Percentiles rank a stretch among this genome's conserved stretches.
Evolutionary conservation across 805 yeast genomes (phyloP).

Genomic region (Wickerhamiella lipophila): DNA sequence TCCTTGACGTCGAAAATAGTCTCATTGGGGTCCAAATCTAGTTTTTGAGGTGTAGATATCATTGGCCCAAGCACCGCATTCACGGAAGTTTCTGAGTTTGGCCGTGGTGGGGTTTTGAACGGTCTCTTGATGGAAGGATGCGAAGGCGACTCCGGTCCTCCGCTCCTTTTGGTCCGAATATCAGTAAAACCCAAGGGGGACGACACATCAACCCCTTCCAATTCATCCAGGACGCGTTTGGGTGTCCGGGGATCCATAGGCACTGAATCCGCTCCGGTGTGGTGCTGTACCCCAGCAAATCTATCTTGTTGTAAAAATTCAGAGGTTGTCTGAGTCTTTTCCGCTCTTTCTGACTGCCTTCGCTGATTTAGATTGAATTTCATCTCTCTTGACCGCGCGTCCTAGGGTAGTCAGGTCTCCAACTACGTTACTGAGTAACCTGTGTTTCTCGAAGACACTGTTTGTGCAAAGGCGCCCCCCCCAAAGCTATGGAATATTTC

Average conservation of each 20-base stretch:
- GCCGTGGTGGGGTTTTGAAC: neutral
- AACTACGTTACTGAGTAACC: neutral
- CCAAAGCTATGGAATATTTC: constrained; percentile 47
- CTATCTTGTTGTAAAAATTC: neutral
- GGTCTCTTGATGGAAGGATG: neutral
- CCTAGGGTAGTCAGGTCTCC: neutral
- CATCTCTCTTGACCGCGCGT: neutral
- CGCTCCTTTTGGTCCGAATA: neutral
- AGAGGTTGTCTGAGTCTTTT: neutral
- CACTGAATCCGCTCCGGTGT: neutral
- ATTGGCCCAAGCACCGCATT: neutral
- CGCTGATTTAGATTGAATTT: neutral
- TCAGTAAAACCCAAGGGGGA: neutral
- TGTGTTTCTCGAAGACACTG: no score
- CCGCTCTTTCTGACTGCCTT: neutral
- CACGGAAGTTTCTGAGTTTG: no score
- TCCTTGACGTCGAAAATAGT: neutral
- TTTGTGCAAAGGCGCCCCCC: neutral
- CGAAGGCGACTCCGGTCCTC: neutral
- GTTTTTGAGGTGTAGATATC: neutral
- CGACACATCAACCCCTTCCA: neutral
- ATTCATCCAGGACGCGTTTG: constrained; percentile 1
- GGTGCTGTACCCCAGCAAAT: constrained; percentile 1
- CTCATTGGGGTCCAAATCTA: neutral
- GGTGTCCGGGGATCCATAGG: neutral